Conservation (phyloP, 495 filamentous ascomycete species). For the Hypoxylon rickii region DNA sequence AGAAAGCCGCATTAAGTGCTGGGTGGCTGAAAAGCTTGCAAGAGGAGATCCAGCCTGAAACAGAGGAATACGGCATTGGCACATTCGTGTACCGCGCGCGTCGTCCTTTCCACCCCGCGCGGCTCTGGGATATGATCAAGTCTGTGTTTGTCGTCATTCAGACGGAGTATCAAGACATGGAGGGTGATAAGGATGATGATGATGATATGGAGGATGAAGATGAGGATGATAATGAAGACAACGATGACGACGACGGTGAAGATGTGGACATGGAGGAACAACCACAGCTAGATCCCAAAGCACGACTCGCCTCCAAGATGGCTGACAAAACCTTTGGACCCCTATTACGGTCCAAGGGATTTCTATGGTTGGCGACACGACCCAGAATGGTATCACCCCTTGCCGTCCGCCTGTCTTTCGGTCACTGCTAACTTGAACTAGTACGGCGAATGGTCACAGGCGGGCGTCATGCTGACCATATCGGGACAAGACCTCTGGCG, state of each 20-base stretch:
- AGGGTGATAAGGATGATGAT: slow-evolving; percentile 46
- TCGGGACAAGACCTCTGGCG: slow-evolving; percentile 60
- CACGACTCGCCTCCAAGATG: slow-evolving; percentile 39
- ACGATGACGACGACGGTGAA: slow-evolving; percentile 21
- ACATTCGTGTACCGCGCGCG: slow-evolving; percentile 60
- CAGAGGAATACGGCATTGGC: slow-evolving; percentile 61
- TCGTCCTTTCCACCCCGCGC: slow-evolving; percentile 57
- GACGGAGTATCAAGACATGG: slow-evolving; percentile 44
- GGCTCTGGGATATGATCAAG: slow-evolving; percentile 55
- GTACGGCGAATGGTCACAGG: slow-evolving; percentile 64
- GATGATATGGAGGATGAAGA: slow-evolving; percentile 46
- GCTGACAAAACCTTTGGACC: slow-evolving; percentile 29
- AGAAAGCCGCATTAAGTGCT: slow-evolving; percentile 31
- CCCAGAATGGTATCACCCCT: slow-evolving; percentile 11
- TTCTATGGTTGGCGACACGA: slow-evolving; percentile 35
- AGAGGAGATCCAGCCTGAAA: slow-evolving; percentile 54
- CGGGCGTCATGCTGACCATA: slow-evolving; percentile 62
- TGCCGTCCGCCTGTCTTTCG: neutral
- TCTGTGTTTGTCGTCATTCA: slow-evolving; percentile 59
- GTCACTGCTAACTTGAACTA: slow-evolving; percentile 48
- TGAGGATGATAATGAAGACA: slow-evolving; percentile 30
- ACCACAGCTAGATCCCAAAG: slow-evolving; percentile 33
- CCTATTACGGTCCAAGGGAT: slow-evolving; percentile 41
- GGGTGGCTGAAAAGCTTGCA: slow-evolving; percentile 40
- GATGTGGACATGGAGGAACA: slow-evolving; percentile 24